Percentiles rank a stretch among this genome's conserved stretches.
These are phyloP conservation scores for Fremontodendron californicum DNA, from an alignment of 345 rosid species.

Conservation along the genomic window DNA sequence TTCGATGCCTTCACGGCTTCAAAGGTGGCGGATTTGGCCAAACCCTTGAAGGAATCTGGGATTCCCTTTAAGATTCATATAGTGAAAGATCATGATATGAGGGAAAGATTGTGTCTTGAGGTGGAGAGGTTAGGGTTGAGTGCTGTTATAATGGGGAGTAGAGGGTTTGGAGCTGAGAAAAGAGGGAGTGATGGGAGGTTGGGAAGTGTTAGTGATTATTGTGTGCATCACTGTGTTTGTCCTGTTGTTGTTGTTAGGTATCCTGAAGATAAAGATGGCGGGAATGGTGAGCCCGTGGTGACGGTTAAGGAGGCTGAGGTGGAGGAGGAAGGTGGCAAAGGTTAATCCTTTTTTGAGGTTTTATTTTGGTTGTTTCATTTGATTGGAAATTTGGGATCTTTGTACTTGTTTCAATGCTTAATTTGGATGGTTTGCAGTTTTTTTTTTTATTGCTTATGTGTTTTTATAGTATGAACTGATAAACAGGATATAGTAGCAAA, in stretches of 20 bases:
- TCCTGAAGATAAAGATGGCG: conserved; percentile 65
- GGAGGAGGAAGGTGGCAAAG: conserved; percentile 35
- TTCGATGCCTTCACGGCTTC: conserved; percentile 66
- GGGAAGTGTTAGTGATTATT: conserved; percentile 93
- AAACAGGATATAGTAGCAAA: neutral
- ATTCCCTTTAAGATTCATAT: conserved; percentile 88
- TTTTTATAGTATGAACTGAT: neutral
- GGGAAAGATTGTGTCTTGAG: conserved; percentile 90
- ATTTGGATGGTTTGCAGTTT: neutral
- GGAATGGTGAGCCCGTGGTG: conserved; percentile 32
- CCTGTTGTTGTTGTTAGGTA: conserved; percentile 85
- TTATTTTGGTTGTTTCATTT: neutral
- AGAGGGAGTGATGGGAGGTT: conserved; percentile 71
- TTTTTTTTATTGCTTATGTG: neutral
- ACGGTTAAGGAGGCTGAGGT: conserved; percentile 29
- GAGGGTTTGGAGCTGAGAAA: conserved; percentile 69
- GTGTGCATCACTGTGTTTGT: conserved; percentile 78
- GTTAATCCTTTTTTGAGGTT: conserved; percentile 20
- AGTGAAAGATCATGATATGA: conserved; percentile 91
- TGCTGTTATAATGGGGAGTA: conserved; percentile 90
- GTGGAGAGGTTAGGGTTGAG: conserved; percentile 73
- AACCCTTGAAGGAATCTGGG: conserved; percentile 73
- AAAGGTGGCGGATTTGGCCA: conserved; percentile 69
- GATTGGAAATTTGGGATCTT: neutral
- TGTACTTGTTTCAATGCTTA: neutral